Percentiles rank a stretch among this genome's conserved stretches.
These are phyloP conservation scores for Strigomonas culicis DNA, from an alignment of 208 protist species.

Conservation along the genomic window DNA sequence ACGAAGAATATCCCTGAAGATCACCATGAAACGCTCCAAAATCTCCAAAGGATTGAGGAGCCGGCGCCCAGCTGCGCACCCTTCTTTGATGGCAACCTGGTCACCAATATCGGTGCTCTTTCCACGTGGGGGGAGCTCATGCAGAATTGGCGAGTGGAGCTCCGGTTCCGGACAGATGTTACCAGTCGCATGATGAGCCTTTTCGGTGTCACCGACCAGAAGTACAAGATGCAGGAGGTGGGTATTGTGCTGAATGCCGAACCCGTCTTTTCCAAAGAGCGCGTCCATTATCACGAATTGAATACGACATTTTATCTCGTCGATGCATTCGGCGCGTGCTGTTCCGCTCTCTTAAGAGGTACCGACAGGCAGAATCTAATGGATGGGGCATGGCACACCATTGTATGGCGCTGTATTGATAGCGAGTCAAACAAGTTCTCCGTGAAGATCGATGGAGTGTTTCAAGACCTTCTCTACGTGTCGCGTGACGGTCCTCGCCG, in stretches of 20 bases:
- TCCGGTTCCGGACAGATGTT: constrained; percentile 78
- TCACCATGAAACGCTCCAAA: constrained; percentile 71
- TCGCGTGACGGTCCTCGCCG: constrained; percentile 70
- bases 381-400: constrained; percentile 87
- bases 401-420: constrained; percentile 85
- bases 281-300: constrained; percentile 79
- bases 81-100: constrained; percentile 74
- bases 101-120: constrained; percentile 74
- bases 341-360: constrained; percentile 76
- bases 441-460: constrained; percentile 86
- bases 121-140: constrained; percentile 76
- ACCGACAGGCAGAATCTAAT: constrained; percentile 78
- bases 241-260: constrained; percentile 87
- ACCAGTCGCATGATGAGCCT: constrained; percentile 74
- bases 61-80: constrained; percentile 46
- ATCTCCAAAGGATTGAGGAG: constrained; percentile 46
- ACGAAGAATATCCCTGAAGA: constrained; percentile 69
- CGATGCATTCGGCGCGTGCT: constrained; percentile 77
- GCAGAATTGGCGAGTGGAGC: constrained; percentile 85
- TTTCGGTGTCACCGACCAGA: constrained; percentile 73
- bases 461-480: constrained; percentile 73
- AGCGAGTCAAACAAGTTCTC: constrained; percentile 83
- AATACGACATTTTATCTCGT: constrained; percentile 83
- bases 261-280: constrained; percentile 72
- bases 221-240: constrained; percentile 85